Evolutionary conservation across 1,284 basidiomycete species (phyloP), one percentile per base, ranked within the genome.

Genomic region (Malassezia globosa): DNA sequence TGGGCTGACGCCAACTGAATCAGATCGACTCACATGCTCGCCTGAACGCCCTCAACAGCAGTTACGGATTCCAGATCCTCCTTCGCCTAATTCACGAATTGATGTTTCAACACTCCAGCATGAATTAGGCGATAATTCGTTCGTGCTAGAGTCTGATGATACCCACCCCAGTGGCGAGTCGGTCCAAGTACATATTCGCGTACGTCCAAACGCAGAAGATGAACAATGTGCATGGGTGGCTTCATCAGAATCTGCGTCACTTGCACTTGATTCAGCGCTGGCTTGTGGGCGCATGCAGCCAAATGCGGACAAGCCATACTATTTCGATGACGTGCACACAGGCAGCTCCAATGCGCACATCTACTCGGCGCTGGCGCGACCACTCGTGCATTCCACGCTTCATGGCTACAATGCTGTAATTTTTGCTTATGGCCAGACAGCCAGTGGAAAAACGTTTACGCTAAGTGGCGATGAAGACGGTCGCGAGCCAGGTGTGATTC

Each of bases 331-430:
- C 55, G 78, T 89, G 48, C 80, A 87, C 37, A 86, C 82, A 1
- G 83, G 83, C 0, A 81, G 83, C 1, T 80, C 83, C 48, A 97
- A 95, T 51, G 83, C 84, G 55, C 80, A 81, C 0, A 78, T 92
- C 0, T 97, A 96, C 72, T 79, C 79, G 26, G 80, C 82, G 4
- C 82, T 87, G 1, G 90, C 87, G 0, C 79, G 81, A 10, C 83
- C 83, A 1, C 86, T 95, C 63, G 87, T 96, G 0, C 54, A 63
- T 54, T 65, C 67, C 2, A 58, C 58, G 18, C 49, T 69, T 23
- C 60, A 56, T 19, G 66, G 66, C 23, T 69, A 64, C 48, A 59
- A 69, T 24, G 66, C 62, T 2, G 59, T 68, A 11, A 54, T 69
- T 22, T 61, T 51, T 37, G 66, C 66, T 1, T 69, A 69, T 42